Conservation (phyloP, 2,329 filamentous ascomycete species). For the Ophiostoma perfectum region DNA sequence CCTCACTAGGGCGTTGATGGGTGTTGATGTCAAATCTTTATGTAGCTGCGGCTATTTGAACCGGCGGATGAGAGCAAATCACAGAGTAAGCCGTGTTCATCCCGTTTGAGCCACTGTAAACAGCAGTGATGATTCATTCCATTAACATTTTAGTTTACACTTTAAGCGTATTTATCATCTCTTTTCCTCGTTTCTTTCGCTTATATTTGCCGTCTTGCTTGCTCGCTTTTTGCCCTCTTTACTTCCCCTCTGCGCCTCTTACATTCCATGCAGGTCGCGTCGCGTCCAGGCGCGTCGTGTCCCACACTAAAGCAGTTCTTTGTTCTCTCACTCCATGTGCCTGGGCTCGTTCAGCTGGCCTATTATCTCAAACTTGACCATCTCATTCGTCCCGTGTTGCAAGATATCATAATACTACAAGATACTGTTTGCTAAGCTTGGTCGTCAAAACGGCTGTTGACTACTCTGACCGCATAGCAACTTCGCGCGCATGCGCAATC, state of each 20-base stretch:
- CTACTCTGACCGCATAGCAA: neutral
- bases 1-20: too few relatives aligned
- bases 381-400: neutral
- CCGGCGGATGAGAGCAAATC: neutral
- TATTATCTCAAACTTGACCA: neutral
- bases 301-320: slow-evolving; percentile 9
- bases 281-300: slow-evolving; percentile 23
- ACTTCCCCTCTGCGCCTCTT: neutral
- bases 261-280: slow-evolving; percentile 21
- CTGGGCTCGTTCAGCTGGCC: neutral
- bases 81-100: neutral
- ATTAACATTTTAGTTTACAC: too few relatives aligned
- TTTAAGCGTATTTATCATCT: too few relatives aligned
- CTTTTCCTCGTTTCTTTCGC: too few relatives aligned
- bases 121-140: neutral
- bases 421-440: neutral
- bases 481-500: neutral
- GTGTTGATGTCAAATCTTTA: too few relatives aligned
- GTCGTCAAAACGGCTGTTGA: neutral
- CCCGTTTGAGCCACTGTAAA: neutral
- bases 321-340: slow-evolving; percentile 7
- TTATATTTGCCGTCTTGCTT: neutral
- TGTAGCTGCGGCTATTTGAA: neutral
- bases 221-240: neutral
- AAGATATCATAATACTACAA: neutral